Base-by-base conservation (phyloP, 345 rosid genomes). In the Viola odorata region DNA sequence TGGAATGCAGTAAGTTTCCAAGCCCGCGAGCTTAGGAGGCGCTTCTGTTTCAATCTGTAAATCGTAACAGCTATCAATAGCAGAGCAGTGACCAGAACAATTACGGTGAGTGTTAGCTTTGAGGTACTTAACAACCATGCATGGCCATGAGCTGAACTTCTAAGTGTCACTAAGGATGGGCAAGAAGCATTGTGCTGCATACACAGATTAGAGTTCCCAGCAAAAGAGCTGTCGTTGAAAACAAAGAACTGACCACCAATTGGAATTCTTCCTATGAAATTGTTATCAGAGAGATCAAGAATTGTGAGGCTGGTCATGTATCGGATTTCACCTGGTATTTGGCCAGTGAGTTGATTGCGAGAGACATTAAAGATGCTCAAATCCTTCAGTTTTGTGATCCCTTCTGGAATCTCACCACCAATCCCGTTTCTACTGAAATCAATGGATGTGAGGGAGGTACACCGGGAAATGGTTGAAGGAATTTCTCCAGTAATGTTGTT, bases 211-310 rank as follows among this genome's bases (percentile, higher is more conserved):
- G 86, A 82, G 52, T 89, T 89, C 32, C 96, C 98, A 2, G 67
- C 62, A 62, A 89, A 92, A 0, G 90, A 77, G 52, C 79, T 81
- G 44, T 73, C 88, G 58, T 83, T 81, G 76, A 92, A 92, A 52
- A 77, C 96, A 8, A 77, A 51, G 54, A 87, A 89, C 67, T 92
- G 96, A 7, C 96, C 98, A 0, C 81, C 96, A 0, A 49, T 36
- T 3, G 98, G 98, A 40, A 92, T 63, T 61, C 64, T 70, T 2
- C 98, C 96, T 0, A 66, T 13, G 58, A 92, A 78, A 49, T 87
- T 77, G 69, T 92, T 89, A 73, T 67, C 67, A 9, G 96, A 81
- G 68, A 92, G 81, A 66, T 92, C 95, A 4, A 92, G 91, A 13
- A 77, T 77, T 2, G 95, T 85, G 53, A 92, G 89, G 14, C 96